Conservation (phyloP, 768 basidiomycete species). For the Kwoniella heveanensis region DNA sequence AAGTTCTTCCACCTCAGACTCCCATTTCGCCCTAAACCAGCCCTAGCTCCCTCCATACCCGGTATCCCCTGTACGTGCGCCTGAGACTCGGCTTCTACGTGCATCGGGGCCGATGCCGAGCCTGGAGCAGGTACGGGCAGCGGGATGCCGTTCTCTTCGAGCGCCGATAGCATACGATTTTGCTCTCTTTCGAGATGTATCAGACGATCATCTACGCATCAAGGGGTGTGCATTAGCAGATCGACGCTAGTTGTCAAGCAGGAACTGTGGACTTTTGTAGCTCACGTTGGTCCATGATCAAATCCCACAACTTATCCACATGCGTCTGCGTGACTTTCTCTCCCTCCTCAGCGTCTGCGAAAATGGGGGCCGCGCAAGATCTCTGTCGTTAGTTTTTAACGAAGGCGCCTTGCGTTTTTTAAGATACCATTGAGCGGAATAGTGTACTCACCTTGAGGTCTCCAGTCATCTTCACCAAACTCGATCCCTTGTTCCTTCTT, state of each 20-base stretch:
- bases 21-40: conserved; percentile 3
- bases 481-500: conserved; percentile 77
- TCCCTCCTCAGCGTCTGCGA: conserved; percentile 18
- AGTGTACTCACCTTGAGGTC: conserved; percentile 38
- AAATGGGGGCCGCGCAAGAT: neutral
- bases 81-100: neutral
- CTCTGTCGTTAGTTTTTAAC: neutral
- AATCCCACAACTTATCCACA: conserved; percentile 39
- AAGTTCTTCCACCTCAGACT: conserved; percentile 30
- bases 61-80: conserved; percentile 25
- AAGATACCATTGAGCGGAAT: neutral
- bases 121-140: conserved; percentile 26
- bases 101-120: conserved; percentile 22
- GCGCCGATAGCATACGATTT: conserved; percentile 27
- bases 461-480: conserved; percentile 51
- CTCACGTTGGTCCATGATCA: conserved; percentile 52
- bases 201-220: conserved; percentile 46
- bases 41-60: conserved; percentile 11
- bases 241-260: too few species aligned
- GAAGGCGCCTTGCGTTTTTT: too few species aligned
- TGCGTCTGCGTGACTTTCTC: conserved; percentile 18
- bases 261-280: too few species aligned
- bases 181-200: conserved; percentile 50
- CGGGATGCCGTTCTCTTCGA: conserved; percentile 38
- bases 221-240: neutral